Evolutionary conservation across 106 monocot genomes (phyloP).

Genomic region (Allium cepa): DNA sequence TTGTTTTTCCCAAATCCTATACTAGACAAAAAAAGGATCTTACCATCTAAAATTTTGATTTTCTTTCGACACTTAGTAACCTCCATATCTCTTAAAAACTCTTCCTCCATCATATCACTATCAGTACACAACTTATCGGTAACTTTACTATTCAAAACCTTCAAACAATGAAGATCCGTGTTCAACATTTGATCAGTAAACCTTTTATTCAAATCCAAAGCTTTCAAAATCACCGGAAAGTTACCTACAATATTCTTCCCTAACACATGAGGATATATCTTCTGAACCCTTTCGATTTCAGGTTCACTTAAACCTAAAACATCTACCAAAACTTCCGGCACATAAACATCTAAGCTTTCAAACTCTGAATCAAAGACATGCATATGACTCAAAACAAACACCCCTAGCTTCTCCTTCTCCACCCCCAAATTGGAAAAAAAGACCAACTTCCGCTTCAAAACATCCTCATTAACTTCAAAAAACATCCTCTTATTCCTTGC

Average conservation of each 20-base stretch:
- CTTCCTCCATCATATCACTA: slow-evolving; percentile 18
- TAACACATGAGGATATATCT: slow-evolving; percentile 38
- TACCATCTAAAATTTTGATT: slow-evolving; percentile 15
- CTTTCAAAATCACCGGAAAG: slow-evolving; percentile 38
- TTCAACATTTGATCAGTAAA: slow-evolving; percentile 29
- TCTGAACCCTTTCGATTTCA: slow-evolving; percentile 9
- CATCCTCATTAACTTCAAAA: slow-evolving; percentile 28
- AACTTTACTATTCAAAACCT: slow-evolving; percentile 30
- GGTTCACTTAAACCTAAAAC: slow-evolving; percentile 29
- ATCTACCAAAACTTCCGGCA: slow-evolving; percentile 39
- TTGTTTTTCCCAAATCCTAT: slow-evolving; percentile 84
- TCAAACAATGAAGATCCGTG: slow-evolving; percentile 25
- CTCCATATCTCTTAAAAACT: slow-evolving; percentile 30
- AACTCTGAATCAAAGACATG: slow-evolving; percentile 47
- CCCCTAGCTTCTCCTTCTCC: slow-evolving; percentile 34
- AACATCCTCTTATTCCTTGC: slow-evolving; percentile 17
- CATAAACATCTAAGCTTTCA: slow-evolving; percentile 18
- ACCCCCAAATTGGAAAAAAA: slow-evolving; percentile 65
- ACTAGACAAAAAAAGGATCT: slow-evolving; percentile 61
- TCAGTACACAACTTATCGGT: slow-evolving; percentile 6
- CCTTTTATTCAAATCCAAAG: slow-evolving; percentile 41
- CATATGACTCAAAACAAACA: slow-evolving; percentile 28
- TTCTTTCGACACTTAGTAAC: slow-evolving; percentile 21
- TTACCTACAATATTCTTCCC: slow-evolving; percentile 68
- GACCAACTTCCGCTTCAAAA: slow-evolving; percentile 27